These are phyloP conservation scores for Tylopilus orsonianus DNA, from an alignment of 1,284 basidiomycete species.

Conservation along the genomic window DNA sequence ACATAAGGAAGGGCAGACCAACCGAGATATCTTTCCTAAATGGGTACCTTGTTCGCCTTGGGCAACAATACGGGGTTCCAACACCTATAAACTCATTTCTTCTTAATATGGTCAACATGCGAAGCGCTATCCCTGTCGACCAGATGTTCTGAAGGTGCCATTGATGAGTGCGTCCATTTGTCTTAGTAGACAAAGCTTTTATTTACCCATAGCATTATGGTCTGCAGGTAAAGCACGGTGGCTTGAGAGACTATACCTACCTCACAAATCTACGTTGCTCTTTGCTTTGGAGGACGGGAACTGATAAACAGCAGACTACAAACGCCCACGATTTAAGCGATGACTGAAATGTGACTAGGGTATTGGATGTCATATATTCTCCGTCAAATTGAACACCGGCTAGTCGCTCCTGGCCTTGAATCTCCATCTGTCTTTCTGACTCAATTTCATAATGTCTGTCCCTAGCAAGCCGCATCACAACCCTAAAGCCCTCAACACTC, in stretches of 20 bases:
- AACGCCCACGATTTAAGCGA: too few relatives aligned
- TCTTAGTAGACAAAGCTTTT: neutral
- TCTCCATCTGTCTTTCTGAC: neutral
- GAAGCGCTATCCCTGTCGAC: slow-evolving; percentile 42
- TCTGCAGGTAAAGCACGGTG: too few relatives aligned
- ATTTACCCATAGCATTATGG: slow-evolving; percentile 2
- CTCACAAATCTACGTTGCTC: neutral
- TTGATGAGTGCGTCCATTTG: slow-evolving; percentile 10
- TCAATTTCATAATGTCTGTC: neutral
- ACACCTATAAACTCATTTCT: slow-evolving; percentile 68
- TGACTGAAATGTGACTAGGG: too few relatives aligned
- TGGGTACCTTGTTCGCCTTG: slow-evolving; percentile 78
- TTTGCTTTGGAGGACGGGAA: neutral
- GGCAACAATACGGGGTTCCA: slow-evolving; percentile 55
- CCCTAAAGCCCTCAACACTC: neutral
- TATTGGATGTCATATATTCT: neutral
- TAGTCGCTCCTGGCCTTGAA: neutral
- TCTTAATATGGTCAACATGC: slow-evolving; percentile 59
- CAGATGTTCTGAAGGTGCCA: slow-evolving; percentile 33
- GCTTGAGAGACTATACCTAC: neutral
- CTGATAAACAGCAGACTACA: neutral
- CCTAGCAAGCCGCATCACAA: neutral
- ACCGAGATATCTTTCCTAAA: slow-evolving; percentile 88
- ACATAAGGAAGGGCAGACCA: slow-evolving; percentile 55
- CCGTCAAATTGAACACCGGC: neutral